Percentiles rank a stretch among this genome's conserved stretches.
Conservation (phyloP, 108 stramenopile genomes). For the Mayamaea pseudoterrestris region DNA sequence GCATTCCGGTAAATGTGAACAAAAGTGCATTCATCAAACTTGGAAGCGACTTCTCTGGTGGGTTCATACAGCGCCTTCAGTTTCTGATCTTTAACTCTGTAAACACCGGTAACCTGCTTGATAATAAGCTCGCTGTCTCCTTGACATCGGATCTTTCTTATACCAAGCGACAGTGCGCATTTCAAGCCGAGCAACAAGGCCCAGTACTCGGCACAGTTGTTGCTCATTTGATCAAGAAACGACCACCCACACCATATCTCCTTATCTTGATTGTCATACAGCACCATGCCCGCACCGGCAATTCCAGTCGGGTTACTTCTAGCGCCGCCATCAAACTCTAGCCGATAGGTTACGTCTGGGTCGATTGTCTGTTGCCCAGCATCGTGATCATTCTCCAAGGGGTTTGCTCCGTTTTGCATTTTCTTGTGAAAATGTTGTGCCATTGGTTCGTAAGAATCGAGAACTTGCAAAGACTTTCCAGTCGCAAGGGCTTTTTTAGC, state of each 20-base stretch:
- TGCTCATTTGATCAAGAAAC: slow-evolving; percentile 44
- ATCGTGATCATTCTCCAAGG: background rate
- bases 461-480: background rate
- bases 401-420: background rate
- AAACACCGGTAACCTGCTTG: slow-evolving; percentile 46
- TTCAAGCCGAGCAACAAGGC: slow-evolving; percentile 46
- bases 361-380: slow-evolving; percentile 8
- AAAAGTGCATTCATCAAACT: slow-evolving; percentile 44
- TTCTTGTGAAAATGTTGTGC: background rate
- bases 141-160: slow-evolving; percentile 38
- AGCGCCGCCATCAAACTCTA: slow-evolving; percentile 75
- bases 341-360: slow-evolving; percentile 30
- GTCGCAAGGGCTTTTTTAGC: slow-evolving; percentile 71
- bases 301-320: slow-evolving; percentile 45
- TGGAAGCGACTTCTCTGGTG: slow-evolving; percentile 13
- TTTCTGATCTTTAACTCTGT: slow-evolving; percentile 30
- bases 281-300: slow-evolving; percentile 61
- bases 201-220: slow-evolving; percentile 74
- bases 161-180: slow-evolving; percentile 52
- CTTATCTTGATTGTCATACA: slow-evolving; percentile 39
- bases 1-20: slow-evolving; percentile 44
- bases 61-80: slow-evolving; percentile 28
- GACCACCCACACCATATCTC: slow-evolving; percentile 54
- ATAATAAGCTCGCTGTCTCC: slow-evolving; percentile 68
- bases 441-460: background rate